Conservation (phyloP, 2,329 filamentous ascomycete genomes). For the Botrytis cinerea region DNA sequence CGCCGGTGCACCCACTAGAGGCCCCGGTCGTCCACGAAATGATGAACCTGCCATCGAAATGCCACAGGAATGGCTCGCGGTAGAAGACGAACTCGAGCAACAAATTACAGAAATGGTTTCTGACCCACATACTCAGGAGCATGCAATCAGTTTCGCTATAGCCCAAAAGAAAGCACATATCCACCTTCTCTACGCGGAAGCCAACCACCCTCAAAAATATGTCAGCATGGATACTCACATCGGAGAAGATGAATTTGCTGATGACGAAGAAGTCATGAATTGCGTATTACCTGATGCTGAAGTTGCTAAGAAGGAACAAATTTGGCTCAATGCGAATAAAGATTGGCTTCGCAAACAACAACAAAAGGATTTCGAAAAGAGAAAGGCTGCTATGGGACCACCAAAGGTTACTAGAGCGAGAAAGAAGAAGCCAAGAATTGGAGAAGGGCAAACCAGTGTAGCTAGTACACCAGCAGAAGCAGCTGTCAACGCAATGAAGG, state of each 20-base stretch:
- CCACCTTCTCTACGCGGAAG: constrained; percentile 54
- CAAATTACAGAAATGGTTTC: constrained; percentile 72
- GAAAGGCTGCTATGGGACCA: constrained; percentile 57
- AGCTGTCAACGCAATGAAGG: constrained; percentile 66
- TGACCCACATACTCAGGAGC: constrained; percentile 58
- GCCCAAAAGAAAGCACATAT: constrained; percentile 58
- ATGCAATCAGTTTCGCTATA: constrained; percentile 59
- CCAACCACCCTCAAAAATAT: constrained; percentile 50
- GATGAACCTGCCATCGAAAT: constrained; percentile 41
- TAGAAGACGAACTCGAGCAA: constrained; percentile 64
- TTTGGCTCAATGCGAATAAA: constrained; percentile 95
- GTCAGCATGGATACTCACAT: constrained; percentile 66
- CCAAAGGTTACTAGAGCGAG: constrained; percentile 60
- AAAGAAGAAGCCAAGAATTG: constrained; percentile 58
- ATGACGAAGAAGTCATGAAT: constrained; percentile 83
- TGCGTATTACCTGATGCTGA: constrained; percentile 76
- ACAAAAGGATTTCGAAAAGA: constrained; percentile 75
- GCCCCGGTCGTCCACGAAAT: constrained; percentile 36
- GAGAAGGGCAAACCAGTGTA: constrained; percentile 64
- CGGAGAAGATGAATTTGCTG: constrained; percentile 78
- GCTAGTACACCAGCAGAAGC: constrained; percentile 70
- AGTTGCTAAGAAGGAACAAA: constrained; percentile 78
- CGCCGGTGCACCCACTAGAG: constrained; percentile 33
- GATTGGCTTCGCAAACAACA: constrained; percentile 89
- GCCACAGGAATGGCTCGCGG: constrained; percentile 59